Base-by-base conservation (phyloP, 2,329 filamentous ascomycete genomes). In the Westerdykella sp. region DNA sequence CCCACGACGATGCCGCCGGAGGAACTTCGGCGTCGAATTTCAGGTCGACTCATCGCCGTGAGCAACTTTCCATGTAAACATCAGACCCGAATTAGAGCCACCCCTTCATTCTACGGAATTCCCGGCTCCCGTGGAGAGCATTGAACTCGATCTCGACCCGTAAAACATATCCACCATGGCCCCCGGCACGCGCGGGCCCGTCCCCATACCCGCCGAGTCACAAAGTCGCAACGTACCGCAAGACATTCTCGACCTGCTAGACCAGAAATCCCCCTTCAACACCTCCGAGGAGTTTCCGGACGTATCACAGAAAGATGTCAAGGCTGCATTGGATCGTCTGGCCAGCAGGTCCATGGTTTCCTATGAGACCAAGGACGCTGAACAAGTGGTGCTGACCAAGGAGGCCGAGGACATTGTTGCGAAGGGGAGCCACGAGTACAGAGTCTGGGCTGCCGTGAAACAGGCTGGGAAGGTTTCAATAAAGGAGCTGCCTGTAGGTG, bases 321-420 rank as follows among this genome's bases (percentile, higher is more conserved):
- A 96, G 73, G 85, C 86, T 50, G 87, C 88, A 23, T 77, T 97
- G 51, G 93, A 97, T 71, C 81, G 89, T 54, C 78, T 98, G 41
- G 78, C 76, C 23, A 93, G 87, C 46, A 80, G 91, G 56, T 83
- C 82, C 40, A 96, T 96, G 88, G 75, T 97, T 50, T 75, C 78
- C 53, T 96, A 95, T 69, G 81, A 94, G 57, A 84, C 86, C 37
- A 77, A 88, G 48, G 89, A 96, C 55, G 76, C 77, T 41, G 87
- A 96, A 64, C 81, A 90, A 60, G 79, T 84, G 12, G 59, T 83
- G 30, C 73, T 97, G 25, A 93, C 94, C 46, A 70, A 79, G 52
- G 88, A 91, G 61, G 90, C 89, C 16, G 75, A 96, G 67, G 85
- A 85, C 52, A 84, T 97, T 42, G 65, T 64, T 16, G 67, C 69